Conservation (phyloP, 202 grass and related monocot genomes). For the Sporobolus alterniflorus region DNA sequence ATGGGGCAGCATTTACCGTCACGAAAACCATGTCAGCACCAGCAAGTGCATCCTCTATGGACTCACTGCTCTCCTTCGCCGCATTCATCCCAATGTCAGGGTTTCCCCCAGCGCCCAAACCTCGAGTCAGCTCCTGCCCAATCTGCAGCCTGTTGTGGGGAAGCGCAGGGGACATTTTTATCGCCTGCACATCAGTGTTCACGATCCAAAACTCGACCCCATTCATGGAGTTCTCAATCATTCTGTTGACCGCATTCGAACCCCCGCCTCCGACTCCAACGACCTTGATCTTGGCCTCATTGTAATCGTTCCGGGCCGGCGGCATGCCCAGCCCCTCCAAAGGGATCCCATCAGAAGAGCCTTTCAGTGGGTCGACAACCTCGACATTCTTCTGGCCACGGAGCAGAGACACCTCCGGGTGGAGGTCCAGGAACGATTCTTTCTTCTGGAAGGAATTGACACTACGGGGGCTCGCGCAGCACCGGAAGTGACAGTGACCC, state of each 20-base stretch:
- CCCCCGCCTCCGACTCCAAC: constrained; percentile 91
- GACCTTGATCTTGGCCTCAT: constrained; percentile 93
- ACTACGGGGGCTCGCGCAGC: constrained; percentile 43
- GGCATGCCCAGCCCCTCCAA: constrained; percentile 56
- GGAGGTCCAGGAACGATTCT: constrained; percentile 86
- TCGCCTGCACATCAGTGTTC: constrained; percentile 97
- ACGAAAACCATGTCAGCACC: constrained; percentile 99
- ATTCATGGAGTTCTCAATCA: constrained; percentile 94
- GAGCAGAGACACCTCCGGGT: constrained; percentile 91
- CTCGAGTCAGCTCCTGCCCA: constrained; percentile 88
- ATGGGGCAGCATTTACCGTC: constrained; percentile 57
- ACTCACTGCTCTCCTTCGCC: constrained; percentile 85
- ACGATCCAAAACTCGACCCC: constrained; percentile 99
- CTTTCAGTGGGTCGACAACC: constrained; percentile 35
- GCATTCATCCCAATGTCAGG: constrained; percentile 99
- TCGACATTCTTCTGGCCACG: constrained; percentile 51
- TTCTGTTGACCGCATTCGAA: constrained; percentile 95
- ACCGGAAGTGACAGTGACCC: constrained; percentile 41
- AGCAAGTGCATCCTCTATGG: constrained; percentile 72
- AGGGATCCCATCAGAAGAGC: constrained; percentile 32
- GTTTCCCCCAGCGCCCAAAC: constrained; percentile 91
- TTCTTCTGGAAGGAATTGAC: constrained; percentile 62
- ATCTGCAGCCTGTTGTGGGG: constrained; percentile 89
- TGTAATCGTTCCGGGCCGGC: constrained; percentile 44
- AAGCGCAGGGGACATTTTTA: constrained; percentile 85